Conservation (phyloP, 2,329 filamentous ascomycete genomes). For the Neocucurbitaria cava region DNA sequence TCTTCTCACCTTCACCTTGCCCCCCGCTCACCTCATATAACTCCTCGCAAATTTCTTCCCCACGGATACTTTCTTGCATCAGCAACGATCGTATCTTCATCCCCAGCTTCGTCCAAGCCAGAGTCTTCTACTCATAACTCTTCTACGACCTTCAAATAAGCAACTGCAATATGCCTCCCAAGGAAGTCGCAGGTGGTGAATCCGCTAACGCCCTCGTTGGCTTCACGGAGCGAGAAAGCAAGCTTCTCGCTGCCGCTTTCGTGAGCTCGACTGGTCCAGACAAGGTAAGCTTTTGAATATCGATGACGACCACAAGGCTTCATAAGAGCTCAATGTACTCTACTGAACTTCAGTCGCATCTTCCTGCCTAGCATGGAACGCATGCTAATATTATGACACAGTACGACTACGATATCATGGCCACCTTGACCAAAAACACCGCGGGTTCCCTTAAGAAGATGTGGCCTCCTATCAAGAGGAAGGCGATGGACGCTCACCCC, state of each 20-base stretch:
- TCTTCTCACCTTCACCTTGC: slow-evolving; percentile 12
- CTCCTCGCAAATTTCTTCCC: slow-evolving; percentile 2
- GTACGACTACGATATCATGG: slow-evolving; percentile 42
- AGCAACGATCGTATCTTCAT: background rate
- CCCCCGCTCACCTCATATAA: slow-evolving; percentile 2
- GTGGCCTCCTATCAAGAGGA: slow-evolving; percentile 42
- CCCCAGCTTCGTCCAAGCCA: background rate
- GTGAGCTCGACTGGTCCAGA: slow-evolving; percentile 31
- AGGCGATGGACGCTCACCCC: slow-evolving; percentile 29
- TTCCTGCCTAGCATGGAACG: background rate
- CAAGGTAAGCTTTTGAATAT: slow-evolving; percentile 29
- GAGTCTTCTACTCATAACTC: background rate
- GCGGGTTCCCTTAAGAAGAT: slow-evolving; percentile 43
- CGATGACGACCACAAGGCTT: background rate
- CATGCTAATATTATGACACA: slow-evolving; percentile 11
- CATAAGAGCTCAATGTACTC: background rate
- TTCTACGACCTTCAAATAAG: background rate
- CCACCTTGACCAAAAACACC: slow-evolving; percentile 37
- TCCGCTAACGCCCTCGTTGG: slow-evolving; percentile 18
- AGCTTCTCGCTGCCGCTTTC: slow-evolving; percentile 42
- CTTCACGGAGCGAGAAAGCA: slow-evolving; percentile 34
- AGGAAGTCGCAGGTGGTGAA: slow-evolving; percentile 17
- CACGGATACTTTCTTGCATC: background rate
- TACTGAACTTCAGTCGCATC: background rate
- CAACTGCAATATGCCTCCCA: slow-evolving; percentile 31